phyloP scores from a whole-genome alignment of 2,329 filamentous ascomycete species.

The Hymenoscyphus occultus region DNA sequence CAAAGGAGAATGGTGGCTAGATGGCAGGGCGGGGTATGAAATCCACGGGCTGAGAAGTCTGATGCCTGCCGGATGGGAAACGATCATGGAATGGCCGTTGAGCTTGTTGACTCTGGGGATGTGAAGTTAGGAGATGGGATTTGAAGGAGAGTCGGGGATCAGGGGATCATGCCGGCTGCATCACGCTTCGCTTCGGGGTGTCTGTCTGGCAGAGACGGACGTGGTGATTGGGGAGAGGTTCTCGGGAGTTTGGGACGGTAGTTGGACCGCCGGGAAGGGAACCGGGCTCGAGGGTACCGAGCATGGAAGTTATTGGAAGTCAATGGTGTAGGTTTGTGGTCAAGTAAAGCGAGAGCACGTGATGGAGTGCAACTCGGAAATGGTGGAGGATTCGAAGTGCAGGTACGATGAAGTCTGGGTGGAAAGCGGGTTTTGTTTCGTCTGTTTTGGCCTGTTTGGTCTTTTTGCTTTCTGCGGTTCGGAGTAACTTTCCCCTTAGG shows the following conservation, averaged over 20 bases:
- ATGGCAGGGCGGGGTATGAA: constrained; percentile 18
- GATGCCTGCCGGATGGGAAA: constrained; percentile 11
- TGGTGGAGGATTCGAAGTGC: too few relatives aligned
- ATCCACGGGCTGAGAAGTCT: constrained; percentile 13
- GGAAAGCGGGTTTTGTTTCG: too few relatives aligned
- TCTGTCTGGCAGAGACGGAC: too few relatives aligned
- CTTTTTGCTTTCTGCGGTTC: too few relatives aligned
- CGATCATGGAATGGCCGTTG: constrained; percentile 18
- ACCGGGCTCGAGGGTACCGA: not conserved
- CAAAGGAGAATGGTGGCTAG: constrained; percentile 18
- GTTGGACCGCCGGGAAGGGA: not conserved
- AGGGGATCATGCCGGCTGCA: too few relatives aligned
- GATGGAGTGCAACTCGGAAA: too few relatives aligned
- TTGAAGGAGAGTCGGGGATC: too few relatives aligned
- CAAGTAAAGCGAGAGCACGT: not conserved
- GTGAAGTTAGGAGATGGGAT: too few relatives aligned
- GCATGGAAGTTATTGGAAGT: not conserved
- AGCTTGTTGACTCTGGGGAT: not conserved
- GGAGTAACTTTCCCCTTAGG: too few relatives aligned
- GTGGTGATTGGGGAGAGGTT: not conserved
- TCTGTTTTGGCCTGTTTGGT: too few relatives aligned
- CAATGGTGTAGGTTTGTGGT: not conserved
- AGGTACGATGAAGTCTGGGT: too few relatives aligned
- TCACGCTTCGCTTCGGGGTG: too few relatives aligned
- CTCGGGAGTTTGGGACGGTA: not conserved